These are phyloP conservation scores for Asterochloris erici DNA, from an alignment of 139 green algal genomes.

Conservation along the genomic window DNA sequence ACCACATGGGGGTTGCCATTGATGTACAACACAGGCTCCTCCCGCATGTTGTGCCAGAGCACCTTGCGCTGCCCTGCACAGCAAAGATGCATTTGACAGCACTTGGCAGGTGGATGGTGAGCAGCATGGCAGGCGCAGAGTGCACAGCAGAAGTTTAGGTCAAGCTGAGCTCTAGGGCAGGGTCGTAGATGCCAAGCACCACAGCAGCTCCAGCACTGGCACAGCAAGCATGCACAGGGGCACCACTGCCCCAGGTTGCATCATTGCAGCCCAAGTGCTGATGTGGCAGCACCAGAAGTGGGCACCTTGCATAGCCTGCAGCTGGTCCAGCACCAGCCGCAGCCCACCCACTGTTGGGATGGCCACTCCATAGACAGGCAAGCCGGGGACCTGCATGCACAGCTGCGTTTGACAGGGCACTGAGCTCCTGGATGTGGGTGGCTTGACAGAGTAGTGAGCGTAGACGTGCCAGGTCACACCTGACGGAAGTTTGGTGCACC, in stretches of 20 bases:
- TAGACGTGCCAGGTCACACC: constrained; percentile 22
- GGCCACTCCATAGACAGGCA: constrained; percentile 92
- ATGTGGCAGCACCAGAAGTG: too few relatives aligned
- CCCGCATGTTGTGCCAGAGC: constrained; percentile 93
- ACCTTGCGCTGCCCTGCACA: constrained; percentile 57
- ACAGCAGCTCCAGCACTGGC: too few relatives aligned
- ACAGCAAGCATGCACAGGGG: too few relatives aligned
- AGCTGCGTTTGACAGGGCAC: not conserved
- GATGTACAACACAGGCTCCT: constrained; percentile 93
- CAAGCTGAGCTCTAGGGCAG: too few relatives aligned
- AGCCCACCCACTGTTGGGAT: constrained; percentile 88
- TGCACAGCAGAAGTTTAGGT: not conserved
- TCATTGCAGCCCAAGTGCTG: too few relatives aligned
- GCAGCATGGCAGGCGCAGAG: too few relatives aligned
- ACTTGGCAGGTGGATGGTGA: not conserved
- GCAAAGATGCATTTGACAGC: not conserved
- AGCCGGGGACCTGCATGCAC: constrained; percentile 58
- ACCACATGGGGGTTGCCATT: constrained; percentile 92
- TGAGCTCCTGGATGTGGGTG: not conserved
- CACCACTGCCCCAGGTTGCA: too few relatives aligned
- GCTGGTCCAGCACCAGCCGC: constrained; percentile 68
- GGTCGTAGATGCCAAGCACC: too few relatives aligned
- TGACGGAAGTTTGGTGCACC: constrained; percentile 93
- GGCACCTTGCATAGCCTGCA: constrained; percentile 54
- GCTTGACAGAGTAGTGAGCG: too few relatives aligned